Base-by-base conservation (phyloP, 2,329 filamentous ascomycete genomes). In the Fusarium cyanostomum region DNA sequence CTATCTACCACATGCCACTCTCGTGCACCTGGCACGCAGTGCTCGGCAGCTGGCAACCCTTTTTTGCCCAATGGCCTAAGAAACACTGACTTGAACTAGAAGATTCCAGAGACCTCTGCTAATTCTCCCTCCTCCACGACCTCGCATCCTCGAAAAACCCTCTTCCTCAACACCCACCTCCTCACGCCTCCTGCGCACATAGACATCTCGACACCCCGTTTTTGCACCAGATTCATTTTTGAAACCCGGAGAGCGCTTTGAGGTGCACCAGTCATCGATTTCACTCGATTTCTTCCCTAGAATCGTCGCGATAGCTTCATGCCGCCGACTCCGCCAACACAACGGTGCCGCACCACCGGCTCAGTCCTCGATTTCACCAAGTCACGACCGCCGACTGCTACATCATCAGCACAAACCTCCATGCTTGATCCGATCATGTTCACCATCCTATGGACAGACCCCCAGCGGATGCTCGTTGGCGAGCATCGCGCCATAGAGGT, bases 381-480 rank as follows among this genome's bases (percentile, higher is more conserved):
- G 9, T 31, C 31, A 21, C 16, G 8, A 44, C 13, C 27, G 34
- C 31, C 5, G 12, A 8, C 13, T 15, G 6, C 34, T 9, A 9
- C 16, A n/a, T 5, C 2, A 8, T 9, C 16, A 12, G 26, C 10
- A 11, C 10, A 2, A n/a, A 11, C n/a, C 18, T 37, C 18, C n/a
- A 18, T 18, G 1, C 44, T 7, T 16, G 7, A n/a, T 43, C 27
- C 28, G 66, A 72, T 54, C 39, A 87, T 87, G 85, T 87, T 85
- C 70, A 84, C 86, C 69, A 81, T 87, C 28, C 75, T 84, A 42
- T 87, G 85, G 85, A 83, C 83, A 5, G 84, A 86, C 54, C 82
- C 81, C 18, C 77, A 82, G 45, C 75, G 78, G 55, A 82, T 87
- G 73, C 77, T 80, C 8, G 79, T 86, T 13, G 82, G 84, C 3